Conservation (phyloP, 768 basidiomycete genomes). For the Rhodocollybia butyracea region DNA sequence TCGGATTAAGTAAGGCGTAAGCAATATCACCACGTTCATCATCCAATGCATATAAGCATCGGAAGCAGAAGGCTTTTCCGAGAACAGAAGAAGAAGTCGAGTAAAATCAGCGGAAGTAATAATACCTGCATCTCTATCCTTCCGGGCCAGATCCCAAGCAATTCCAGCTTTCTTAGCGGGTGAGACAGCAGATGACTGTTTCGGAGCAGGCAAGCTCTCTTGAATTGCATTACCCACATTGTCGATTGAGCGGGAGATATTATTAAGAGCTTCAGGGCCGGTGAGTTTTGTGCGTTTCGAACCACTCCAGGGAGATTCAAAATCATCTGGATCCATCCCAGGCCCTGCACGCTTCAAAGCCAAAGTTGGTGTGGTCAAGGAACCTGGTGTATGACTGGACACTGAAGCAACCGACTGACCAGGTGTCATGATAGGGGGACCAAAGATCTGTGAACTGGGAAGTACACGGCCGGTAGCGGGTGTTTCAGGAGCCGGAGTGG, state of each 20-base stretch:
- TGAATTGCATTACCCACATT: background rate
- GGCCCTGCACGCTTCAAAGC: slow-evolving; percentile 9
- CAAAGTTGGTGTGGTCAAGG: too few relatives aligned
- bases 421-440: too few relatives aligned
- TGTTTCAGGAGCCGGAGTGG: too few relatives aligned
- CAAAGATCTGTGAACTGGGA: too few relatives aligned
- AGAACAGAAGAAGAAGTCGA: background rate
- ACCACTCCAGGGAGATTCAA: background rate
- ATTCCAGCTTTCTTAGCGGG: background rate
- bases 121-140: background rate
- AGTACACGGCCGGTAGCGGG: too few relatives aligned
- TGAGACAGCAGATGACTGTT: background rate
- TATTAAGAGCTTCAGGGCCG: background rate
- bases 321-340: background rate
- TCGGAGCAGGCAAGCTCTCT: background rate
- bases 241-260: background rate
- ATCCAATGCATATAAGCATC: background rate
- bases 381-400: too few relatives aligned
- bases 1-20: too few relatives aligned
- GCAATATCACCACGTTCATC: background rate
- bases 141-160: background rate
- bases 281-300: background rate
- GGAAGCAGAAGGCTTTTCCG: background rate
- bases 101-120: background rate
- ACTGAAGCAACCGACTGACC: too few relatives aligned